These are phyloP conservation scores for Umbelopsis sp. DNA, from an alignment of 371 early-diverging fungal genomes.

Conservation along the genomic window DNA sequence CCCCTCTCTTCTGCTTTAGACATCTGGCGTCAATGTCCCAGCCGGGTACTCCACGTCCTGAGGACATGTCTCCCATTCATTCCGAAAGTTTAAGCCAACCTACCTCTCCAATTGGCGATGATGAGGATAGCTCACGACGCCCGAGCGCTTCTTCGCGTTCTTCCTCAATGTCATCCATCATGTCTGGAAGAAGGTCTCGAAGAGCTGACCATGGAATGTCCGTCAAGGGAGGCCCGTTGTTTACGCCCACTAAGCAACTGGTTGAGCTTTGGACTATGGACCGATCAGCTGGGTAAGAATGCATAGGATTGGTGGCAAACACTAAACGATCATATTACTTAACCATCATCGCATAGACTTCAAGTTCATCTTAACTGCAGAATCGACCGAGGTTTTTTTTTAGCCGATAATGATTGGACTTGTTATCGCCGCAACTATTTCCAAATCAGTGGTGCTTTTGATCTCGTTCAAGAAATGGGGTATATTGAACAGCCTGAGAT, in stretches of 20 bases:
- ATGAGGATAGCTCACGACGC: neutral
- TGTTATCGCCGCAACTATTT: constrained; percentile 94
- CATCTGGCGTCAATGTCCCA: neutral
- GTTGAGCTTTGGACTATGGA: constrained; percentile 49
- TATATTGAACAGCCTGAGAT: constrained; percentile 33
- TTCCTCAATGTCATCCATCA: constrained; percentile 5
- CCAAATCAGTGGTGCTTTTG: constrained; percentile 77
- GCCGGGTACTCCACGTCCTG: constrained; percentile 6
- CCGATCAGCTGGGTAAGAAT: constrained; percentile 43
- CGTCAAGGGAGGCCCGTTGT: constrained; percentile 50
- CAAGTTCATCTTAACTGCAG: constrained; percentile 60
- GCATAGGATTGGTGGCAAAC: neutral
- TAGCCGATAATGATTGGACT: constrained; percentile 84
- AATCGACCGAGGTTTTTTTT: constrained; percentile 80
- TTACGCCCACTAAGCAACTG: constrained; percentile 44
- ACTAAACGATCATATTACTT: neutral
- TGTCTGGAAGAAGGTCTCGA: constrained; percentile 9
- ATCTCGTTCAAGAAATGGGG: constrained; percentile 31
- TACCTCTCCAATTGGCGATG: neutral
- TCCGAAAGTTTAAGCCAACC: constrained; percentile 6
- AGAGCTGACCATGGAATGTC: constrained; percentile 22
- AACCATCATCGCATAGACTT: constrained; percentile 20
- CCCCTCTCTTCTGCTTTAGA: neutral
- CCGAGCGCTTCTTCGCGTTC: constrained; percentile 6
- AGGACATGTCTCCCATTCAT: neutral